phyloP scores from a whole-genome alignment of 345 rosid genomes.

The Abelmoschus esculentus region DNA sequence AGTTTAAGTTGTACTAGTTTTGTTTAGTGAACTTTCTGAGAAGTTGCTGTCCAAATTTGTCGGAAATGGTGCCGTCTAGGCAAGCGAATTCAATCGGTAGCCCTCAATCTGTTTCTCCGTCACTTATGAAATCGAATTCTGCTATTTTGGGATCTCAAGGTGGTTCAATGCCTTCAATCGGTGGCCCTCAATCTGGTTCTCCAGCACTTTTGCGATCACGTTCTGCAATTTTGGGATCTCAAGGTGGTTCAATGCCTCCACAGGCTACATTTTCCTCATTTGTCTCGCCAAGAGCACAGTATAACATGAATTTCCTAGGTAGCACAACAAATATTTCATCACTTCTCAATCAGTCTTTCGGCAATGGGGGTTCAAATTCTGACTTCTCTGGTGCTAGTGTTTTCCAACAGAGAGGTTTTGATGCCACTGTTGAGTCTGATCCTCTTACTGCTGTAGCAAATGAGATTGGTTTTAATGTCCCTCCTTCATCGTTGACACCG shows the following conservation, averaged over 20 bases:
- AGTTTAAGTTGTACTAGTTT: not conserved
- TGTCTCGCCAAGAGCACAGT: conserved; percentile 46
- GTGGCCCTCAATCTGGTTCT: conserved; percentile 47
- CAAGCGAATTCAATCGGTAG: conserved; percentile 48
- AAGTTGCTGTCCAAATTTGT: not conserved
- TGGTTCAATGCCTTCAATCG: conserved; percentile 27
- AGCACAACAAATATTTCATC: conserved; percentile 50
- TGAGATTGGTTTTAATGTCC: conserved; percentile 49
- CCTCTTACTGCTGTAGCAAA: conserved; percentile 43
- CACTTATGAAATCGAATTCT: conserved; percentile 54
- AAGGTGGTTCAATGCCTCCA: conserved; percentile 47
- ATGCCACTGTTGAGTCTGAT: conserved; percentile 51
- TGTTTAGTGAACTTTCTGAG: not conserved
- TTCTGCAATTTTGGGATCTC: conserved; percentile 57
- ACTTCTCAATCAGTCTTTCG: conserved; percentile 51
- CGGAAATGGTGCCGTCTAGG: conserved; percentile 60
- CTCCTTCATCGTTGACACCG: conserved; percentile 39
- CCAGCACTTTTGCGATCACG: conserved; percentile 54
- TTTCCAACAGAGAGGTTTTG: conserved; percentile 41
- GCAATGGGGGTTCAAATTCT: conserved; percentile 43
- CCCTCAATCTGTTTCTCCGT: conserved; percentile 49
- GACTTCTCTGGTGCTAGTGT: conserved; percentile 37
- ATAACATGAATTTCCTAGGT: conserved; percentile 56
- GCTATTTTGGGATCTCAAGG: conserved; percentile 66
- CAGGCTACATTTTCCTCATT: conserved; percentile 42